These are phyloP conservation scores for Cyclotella atomus DNA, from an alignment of 108 stramenopile genomes.

Conservation along the genomic window DNA sequence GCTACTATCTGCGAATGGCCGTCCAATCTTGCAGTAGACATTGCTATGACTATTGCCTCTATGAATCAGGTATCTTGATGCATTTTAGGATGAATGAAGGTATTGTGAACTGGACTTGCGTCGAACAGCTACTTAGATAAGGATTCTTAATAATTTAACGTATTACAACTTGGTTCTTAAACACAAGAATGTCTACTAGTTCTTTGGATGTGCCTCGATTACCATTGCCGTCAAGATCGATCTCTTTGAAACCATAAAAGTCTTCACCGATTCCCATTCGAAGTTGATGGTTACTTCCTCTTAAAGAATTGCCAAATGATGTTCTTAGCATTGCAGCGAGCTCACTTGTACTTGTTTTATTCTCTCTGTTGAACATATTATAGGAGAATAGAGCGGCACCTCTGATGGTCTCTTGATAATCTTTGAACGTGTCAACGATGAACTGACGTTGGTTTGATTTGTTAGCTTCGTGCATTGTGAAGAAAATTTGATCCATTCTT, in stretches of 20 bases:
- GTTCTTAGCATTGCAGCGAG: constrained; percentile 17
- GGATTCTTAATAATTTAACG: neutral
- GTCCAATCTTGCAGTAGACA: constrained; percentile 72
- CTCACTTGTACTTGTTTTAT: constrained; percentile 23
- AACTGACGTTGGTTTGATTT: neutral
- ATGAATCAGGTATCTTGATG: constrained; percentile 14
- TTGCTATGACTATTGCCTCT: constrained; percentile 58
- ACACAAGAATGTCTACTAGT: neutral
- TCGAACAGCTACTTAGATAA: neutral
- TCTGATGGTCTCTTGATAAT: constrained; percentile 27
- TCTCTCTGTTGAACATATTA: constrained; percentile 29
- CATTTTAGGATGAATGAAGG: no score
- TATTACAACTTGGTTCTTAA: constrained; percentile 5
- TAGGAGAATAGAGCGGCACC: constrained; percentile 15
- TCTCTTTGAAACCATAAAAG: constrained; percentile 15
- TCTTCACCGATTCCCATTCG: neutral
- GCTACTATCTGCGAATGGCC: constrained; percentile 69
- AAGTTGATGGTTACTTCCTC: neutral
- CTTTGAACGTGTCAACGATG: constrained; percentile 11
- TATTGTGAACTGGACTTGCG: no score
- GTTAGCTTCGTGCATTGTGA: constrained; percentile 23
- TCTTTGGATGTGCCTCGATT: neutral
- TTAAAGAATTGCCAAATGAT: constrained; percentile 7
- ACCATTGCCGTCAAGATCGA: neutral
- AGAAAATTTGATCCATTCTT: constrained; percentile 12